phyloP scores from a whole-genome alignment of 495 filamentous ascomycete species.

The Talaromyces wortmannii region DNA sequence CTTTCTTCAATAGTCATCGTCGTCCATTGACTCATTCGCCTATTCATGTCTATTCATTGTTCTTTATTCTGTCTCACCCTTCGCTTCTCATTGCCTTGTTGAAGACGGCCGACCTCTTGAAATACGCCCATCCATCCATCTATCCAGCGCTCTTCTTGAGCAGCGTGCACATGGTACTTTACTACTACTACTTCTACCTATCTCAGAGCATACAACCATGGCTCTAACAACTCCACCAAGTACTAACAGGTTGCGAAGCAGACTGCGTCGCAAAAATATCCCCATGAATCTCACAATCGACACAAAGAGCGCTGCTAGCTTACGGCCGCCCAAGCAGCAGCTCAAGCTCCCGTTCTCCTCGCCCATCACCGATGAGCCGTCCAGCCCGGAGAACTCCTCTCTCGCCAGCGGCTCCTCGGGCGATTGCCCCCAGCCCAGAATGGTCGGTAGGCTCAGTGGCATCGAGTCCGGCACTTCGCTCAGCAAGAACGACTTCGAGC shows the following conservation, averaged over 20 bases:
- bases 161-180: neutral
- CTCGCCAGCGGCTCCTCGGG: neutral
- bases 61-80: neutral
- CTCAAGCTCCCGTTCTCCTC: slow-evolving; percentile 38
- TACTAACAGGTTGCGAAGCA: neutral
- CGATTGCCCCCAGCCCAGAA: neutral
- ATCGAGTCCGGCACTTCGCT: neutral
- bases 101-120: neutral
- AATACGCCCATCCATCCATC: too few relatives aligned
- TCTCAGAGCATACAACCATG: neutral
- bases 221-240: neutral
- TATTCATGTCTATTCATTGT: neutral
- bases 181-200: neutral
- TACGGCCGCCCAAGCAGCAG: slow-evolving; percentile 20
- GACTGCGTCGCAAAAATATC: neutral
- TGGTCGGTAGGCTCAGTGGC: neutral
- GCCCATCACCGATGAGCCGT: slow-evolving; percentile 36
- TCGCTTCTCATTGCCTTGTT: neutral
- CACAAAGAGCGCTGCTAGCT: neutral
- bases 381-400: slow-evolving; percentile 16
- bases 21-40: neutral
- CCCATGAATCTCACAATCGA: neutral
- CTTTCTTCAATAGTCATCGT: neutral
- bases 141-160: too few relatives aligned
- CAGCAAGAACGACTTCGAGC: neutral